Base-by-base conservation (phyloP, 495 filamentous ascomycete species). In the Tuber microsphaerosporum region DNA sequence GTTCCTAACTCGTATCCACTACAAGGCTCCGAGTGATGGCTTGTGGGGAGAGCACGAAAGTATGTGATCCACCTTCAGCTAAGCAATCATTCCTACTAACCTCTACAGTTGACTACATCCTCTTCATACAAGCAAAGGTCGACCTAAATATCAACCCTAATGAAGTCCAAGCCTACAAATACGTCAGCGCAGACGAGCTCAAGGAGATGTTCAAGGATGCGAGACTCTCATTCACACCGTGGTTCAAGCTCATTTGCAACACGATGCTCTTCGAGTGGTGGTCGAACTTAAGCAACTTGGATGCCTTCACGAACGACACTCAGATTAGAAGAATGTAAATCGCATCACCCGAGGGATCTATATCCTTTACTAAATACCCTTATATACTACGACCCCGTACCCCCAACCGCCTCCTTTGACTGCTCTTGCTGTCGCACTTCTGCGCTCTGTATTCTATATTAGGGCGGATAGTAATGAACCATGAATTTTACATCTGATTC, bases 41-140 rank as follows among this genome's bases (percentile, higher is more conserved):
- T 92, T 95, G 85, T 99, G 95, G 95, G 95, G 95, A 74, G 95
- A 99, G 86, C 95, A 99, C 82, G 95, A 99, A 86, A 93, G 94
- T 97, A 86, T 86, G 92, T 85, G 37, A 70, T 71, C 42, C 73
- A 43, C 41, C 48, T 43, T 45, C 26, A 19, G 10, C 12, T 74
- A 70, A 31, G 44, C 45, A 20, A 19, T 42, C 22, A 4, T 2
- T 74, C 26, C 26, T 68, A n/a, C 34, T 51, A 6, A 22, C 9
- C 56, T 71, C 26, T 34, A 42, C 81, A 97, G 94, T 99, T 83
- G 95, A 99, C 84, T 99, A 99, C 84, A 99, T 99, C 76, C 91
- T 99, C 74, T 97, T 99, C 86, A 97, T 97, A 87, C 92, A 96
- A 85, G 91, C 94, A 48, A 89, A 97, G 80, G 94, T 97, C 73